These are phyloP conservation scores for Thermothielavioides terrestris DNA, from an alignment of 495 filamentous ascomycete genomes.

Conservation along the genomic window DNA sequence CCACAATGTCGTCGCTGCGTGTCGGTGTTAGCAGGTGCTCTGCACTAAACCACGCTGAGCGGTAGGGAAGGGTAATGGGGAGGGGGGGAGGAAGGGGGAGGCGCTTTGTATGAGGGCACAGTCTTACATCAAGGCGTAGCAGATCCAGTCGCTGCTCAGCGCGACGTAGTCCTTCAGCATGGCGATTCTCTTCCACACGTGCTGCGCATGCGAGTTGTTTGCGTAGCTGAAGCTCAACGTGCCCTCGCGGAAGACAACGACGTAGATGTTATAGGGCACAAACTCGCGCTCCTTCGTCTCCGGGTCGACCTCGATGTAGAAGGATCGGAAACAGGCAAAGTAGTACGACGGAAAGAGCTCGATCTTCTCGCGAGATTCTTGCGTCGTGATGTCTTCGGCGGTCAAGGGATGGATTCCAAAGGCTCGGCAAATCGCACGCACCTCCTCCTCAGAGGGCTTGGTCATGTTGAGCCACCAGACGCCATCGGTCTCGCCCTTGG, in stretches of 20 bases:
- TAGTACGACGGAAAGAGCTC: constrained; percentile 97
- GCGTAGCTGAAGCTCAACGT: constrained; percentile 88
- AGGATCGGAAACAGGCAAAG: constrained; percentile 93
- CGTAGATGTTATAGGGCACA: constrained; percentile 91
- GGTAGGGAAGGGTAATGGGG: too few species aligned
- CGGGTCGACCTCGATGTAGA: constrained; percentile 54
- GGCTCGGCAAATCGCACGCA: constrained; percentile 77
- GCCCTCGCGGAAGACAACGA: constrained; percentile 93
- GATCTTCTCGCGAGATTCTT: constrained; percentile 95
- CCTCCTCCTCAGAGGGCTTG: constrained; percentile 81
- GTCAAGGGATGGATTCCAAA: constrained; percentile 92
- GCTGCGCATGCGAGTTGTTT: constrained; percentile 71
- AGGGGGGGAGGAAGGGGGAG: too few species aligned
- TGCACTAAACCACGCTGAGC: not conserved
- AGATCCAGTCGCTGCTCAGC: constrained; percentile 94
- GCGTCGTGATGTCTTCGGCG: constrained; percentile 85
- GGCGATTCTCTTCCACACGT: constrained; percentile 85
- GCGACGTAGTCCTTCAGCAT: constrained; percentile 89
- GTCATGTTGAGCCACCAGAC: constrained; percentile 96
- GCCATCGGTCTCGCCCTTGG: constrained; percentile 57
- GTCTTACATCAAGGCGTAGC: constrained; percentile 93
- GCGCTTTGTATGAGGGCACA: too few species aligned
- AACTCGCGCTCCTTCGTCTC: constrained; percentile 70
- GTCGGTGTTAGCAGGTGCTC: constrained; percentile 18
- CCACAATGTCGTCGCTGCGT: constrained; percentile 85